Evolutionary conservation across 2,329 filamentous ascomycete species (phyloP).

Genomic region (Alternaria sp.): DNA sequence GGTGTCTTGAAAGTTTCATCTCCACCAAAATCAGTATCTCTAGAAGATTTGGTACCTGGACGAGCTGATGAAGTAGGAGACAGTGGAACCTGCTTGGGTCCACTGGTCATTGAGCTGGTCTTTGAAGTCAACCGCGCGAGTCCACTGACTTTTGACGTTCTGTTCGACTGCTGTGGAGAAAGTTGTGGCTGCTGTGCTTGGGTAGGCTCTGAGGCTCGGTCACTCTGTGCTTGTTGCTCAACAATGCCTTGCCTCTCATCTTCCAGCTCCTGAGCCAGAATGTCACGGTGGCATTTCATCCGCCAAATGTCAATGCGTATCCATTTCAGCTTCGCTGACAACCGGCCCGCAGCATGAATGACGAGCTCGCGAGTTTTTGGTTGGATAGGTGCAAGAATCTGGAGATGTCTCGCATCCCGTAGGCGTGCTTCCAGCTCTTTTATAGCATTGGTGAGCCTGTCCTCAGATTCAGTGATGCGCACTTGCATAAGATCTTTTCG

Average conservation of each 20-base stretch:
- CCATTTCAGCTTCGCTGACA: slow-evolving; percentile 92
- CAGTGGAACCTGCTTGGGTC: slow-evolving; percentile 40
- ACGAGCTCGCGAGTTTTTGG: slow-evolving; percentile 88
- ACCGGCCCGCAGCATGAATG: slow-evolving; percentile 81
- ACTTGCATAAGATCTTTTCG: slow-evolving; percentile 82
- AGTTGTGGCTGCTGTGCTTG: slow-evolving; percentile 33
- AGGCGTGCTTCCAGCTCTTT: slow-evolving; percentile 84
- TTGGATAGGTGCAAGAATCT: slow-evolving; percentile 88
- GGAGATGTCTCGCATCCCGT: slow-evolving; percentile 88
- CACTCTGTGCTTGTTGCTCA: slow-evolving; percentile 39
- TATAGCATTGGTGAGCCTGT: slow-evolving; percentile 75
- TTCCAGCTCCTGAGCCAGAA: slow-evolving; percentile 83
- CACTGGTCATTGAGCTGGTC: slow-evolving; percentile 44
- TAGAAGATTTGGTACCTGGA: slow-evolving; percentile 49
- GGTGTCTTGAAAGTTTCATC: slow-evolving; percentile 57
- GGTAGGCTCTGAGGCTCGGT: slow-evolving; percentile 35
- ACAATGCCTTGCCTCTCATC: slow-evolving; percentile 68
- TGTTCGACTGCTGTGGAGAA: slow-evolving; percentile 38
- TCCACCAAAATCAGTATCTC: slow-evolving; percentile 48
- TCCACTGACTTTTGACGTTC: slow-evolving; percentile 41
- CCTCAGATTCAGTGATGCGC: slow-evolving; percentile 84
- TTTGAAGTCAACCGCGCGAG: slow-evolving; percentile 49
- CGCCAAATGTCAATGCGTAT: slow-evolving; percentile 93
- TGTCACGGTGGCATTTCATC: slow-evolving; percentile 88
- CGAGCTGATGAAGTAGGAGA: slow-evolving; percentile 42